Conservation (phyloP, 2,329 filamentous ascomycete species). For the Capronia coronata region DNA sequence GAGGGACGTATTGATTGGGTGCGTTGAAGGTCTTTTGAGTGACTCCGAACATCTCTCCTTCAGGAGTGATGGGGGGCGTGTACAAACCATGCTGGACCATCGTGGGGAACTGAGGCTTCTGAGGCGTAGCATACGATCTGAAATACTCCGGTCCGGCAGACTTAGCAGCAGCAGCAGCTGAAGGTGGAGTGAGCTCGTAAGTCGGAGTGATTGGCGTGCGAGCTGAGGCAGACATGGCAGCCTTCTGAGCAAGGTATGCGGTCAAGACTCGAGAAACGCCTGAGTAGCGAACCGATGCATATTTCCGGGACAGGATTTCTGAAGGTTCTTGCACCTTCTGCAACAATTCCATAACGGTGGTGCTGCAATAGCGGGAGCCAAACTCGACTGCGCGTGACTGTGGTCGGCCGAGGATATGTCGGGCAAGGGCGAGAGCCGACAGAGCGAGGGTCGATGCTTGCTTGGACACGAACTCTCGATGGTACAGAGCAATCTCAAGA, state of each 20-base stretch:
- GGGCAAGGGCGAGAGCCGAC: conserved; percentile 75
- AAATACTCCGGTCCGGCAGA: conserved; percentile 22
- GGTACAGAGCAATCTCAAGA: conserved; percentile 88
- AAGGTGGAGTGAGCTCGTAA: conserved; percentile 35
- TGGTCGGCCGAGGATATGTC: conserved; percentile 74
- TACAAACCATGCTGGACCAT: conserved; percentile 37
- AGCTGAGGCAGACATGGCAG: conserved; percentile 44
- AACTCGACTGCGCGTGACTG: conserved; percentile 71
- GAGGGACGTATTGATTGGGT: conserved; percentile 25
- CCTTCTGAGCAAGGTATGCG: conserved; percentile 59
- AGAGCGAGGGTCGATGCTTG: conserved; percentile 86
- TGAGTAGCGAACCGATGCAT: conserved; percentile 59
- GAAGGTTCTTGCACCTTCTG: conserved; percentile 63
- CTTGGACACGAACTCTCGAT: conserved; percentile 92
- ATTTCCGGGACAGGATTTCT: conserved; percentile 61
- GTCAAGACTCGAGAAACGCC: conserved; percentile 59
- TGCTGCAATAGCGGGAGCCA: conserved; percentile 51
- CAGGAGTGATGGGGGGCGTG: conserved; percentile 44
- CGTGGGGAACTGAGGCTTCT: conserved; percentile 25
- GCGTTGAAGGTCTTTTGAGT: conserved; percentile 33
- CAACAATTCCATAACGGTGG: conserved; percentile 54
- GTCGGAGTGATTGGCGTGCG: conserved; percentile 28
- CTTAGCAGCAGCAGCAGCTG: conserved; percentile 16
- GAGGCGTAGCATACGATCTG: conserved; percentile 25
- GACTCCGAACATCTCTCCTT: conserved; percentile 35